Conservation (phyloP, 176 grass and related monocot species). For the Paspalum vaginatum region DNA sequence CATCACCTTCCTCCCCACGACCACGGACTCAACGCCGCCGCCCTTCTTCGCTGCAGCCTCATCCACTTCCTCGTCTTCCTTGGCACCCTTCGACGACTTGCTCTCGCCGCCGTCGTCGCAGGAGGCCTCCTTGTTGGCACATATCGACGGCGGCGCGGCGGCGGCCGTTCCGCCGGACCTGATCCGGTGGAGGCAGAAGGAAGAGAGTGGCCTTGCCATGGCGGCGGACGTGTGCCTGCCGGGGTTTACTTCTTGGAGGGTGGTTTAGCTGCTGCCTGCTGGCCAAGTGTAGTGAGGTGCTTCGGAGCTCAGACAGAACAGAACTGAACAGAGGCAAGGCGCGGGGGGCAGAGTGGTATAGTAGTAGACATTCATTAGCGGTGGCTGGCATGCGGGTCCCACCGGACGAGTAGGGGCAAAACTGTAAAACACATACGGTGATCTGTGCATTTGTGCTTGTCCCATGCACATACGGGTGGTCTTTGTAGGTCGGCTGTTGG, state of each 20-base stretch:
- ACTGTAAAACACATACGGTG: neutral
- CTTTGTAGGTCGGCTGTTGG: neutral
- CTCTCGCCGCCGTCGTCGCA: neutral
- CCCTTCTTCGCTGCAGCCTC: neutral
- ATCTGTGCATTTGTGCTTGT: neutral
- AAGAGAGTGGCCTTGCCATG: slow-evolving; percentile 47
- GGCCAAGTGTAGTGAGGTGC: neutral
- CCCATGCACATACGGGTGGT: neutral
- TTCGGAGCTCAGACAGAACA: neutral
- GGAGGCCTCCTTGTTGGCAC: slow-evolving; percentile 25
- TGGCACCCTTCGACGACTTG: neutral
- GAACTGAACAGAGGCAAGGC: neutral
- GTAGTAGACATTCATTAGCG: neutral
- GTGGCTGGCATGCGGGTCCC: slow-evolving; percentile 47
- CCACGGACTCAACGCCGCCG: neutral
- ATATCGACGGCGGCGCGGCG: slow-evolving; percentile 31
- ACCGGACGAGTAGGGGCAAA: neutral
- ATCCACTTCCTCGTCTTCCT: neutral
- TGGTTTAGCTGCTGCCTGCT: neutral
- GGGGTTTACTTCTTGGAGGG: slow-evolving; percentile 6
- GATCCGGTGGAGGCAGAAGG: slow-evolving; percentile 71
- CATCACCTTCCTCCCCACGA: slow-evolving; percentile 61
- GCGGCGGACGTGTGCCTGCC: neutral
- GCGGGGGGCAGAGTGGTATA: neutral
- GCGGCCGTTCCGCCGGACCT: neutral